Evolutionary conservation across 2,329 filamentous ascomycete genomes (phyloP).

Genomic region (Neoscytalidium dimidiatum): DNA sequence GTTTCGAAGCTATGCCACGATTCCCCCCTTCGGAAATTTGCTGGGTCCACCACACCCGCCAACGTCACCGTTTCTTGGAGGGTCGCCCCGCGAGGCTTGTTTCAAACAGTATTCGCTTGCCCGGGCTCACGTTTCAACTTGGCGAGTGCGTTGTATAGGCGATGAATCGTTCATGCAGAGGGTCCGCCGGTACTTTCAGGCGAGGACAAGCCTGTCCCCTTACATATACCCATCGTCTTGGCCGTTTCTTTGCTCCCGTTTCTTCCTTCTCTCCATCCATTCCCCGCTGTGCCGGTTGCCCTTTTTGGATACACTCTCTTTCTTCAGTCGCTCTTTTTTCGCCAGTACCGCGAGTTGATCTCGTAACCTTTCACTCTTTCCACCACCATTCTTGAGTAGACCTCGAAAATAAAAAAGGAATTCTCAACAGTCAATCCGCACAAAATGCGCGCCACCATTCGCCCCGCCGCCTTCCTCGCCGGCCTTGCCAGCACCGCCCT

Average conservation of each 20-base stretch:
- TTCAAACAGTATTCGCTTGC: constrained; percentile 10
- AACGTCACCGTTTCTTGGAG: not conserved
- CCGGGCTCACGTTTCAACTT: constrained; percentile 9
- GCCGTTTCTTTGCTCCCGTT: not conserved
- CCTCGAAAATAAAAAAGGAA: not conserved
- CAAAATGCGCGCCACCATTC: constrained; percentile 6
- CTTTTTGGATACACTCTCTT: constrained; percentile 14
- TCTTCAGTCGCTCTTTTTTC: constrained; percentile 11
- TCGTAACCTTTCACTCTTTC: constrained; percentile 15
- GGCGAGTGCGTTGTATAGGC: constrained; percentile 2
- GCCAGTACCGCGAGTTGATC: constrained; percentile 18
- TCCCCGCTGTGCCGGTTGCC: constrained; percentile 13
- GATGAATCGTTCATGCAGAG: constrained; percentile 4
- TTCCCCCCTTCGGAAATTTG: constrained; percentile 16
- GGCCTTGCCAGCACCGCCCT: constrained; percentile 3
- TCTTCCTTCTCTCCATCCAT: not conserved
- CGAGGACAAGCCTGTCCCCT: not conserved
- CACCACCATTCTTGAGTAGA: constrained; percentile 12
- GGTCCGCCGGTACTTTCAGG: too few species aligned
- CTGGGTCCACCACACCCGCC: not conserved
- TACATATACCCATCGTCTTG: constrained; percentile 14
- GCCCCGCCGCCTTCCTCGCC: not conserved
- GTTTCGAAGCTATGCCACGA: constrained; percentile 6
- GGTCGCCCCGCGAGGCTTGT: not conserved
- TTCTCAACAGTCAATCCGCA: not conserved